These are phyloP conservation scores for Globisporangium ultimum DNA, from an alignment of 352 stramenopile genomes.

Conservation along the genomic window DNA sequence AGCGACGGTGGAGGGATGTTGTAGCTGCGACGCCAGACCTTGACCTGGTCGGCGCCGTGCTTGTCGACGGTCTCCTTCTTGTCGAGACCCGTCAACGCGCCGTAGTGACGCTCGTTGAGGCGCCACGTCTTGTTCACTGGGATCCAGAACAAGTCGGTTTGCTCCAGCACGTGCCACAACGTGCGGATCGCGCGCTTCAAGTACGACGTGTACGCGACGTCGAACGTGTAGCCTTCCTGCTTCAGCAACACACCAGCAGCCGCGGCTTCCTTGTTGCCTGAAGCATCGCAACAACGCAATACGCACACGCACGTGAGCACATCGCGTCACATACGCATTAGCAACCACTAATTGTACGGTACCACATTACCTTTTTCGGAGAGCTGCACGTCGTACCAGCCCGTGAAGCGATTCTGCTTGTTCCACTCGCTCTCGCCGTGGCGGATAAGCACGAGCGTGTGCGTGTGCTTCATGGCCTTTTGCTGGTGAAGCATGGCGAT, in stretches of 20 bases:
- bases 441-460: constrained; percentile 90
- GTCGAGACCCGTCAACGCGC: no score
- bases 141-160: constrained; percentile 94
- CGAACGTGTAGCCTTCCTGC: constrained; percentile 92
- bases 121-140: constrained; percentile 87
- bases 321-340: background rate
- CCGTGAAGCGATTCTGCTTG: constrained; percentile 93
- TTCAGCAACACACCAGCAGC: constrained; percentile 88
- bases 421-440: constrained; percentile 96
- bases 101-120: no score
- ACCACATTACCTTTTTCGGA: constrained; percentile 53
- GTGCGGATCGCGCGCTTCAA: constrained; percentile 95
- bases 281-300: constrained; percentile 1
- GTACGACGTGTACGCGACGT: constrained; percentile 95
- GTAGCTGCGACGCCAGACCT: constrained; percentile 97
- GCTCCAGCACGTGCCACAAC: constrained; percentile 92
- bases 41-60: constrained; percentile 79
- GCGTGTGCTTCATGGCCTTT: constrained; percentile 72
- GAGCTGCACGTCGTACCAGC: constrained; percentile 93
- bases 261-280: constrained; percentile 87
- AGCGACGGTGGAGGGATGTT: constrained; percentile 96
- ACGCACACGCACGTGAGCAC: background rate
- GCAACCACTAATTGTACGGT: no score
- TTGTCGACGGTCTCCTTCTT: no score
- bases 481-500: constrained; percentile 41